Conservation (phyloP, 257 asterid species). For the Gynochthodes officinalis region DNA sequence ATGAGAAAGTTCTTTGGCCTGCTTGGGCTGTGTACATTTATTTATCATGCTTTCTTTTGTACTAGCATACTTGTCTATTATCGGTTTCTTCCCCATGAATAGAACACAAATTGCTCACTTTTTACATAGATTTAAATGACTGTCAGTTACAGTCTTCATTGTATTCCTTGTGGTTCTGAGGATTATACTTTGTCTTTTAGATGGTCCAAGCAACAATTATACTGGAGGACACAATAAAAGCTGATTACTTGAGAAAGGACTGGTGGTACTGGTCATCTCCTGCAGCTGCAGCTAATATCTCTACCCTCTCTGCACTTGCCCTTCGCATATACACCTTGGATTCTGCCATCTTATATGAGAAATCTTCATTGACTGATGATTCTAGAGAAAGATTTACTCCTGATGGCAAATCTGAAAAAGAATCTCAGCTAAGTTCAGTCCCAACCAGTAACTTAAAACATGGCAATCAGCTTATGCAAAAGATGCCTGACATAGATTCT, state of each 20-base stretch:
- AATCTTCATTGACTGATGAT: constrained; percentile 29
- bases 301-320: constrained; percentile 79
- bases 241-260: constrained; percentile 54
- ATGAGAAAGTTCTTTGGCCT: background rate
- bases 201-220: constrained; percentile 73
- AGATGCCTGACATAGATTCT: constrained; percentile 45
- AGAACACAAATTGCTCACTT: background rate
- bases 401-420: constrained; percentile 38
- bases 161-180: constrained; percentile 1
- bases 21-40: background rate
- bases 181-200: constrained; percentile 36
- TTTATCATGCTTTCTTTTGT: background rate
- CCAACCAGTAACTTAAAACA: constrained; percentile 29
- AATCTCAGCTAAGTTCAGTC: constrained; percentile 33
- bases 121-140: background rate
- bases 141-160: background rate
- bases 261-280: constrained; percentile 99
- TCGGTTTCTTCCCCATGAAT: background rate
- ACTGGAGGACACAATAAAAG: constrained; percentile 75
- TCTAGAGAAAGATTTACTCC: constrained; percentile 32
- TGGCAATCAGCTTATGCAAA: constrained; percentile 48
- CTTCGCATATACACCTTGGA: constrained; percentile 74
- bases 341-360: constrained; percentile 72
- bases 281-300: constrained; percentile 76
- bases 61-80: background rate